Evolutionary conservation across 257 asterid species (phyloP), one percentile per base, ranked within the genome.

Genomic region (Linderniella brevidens): DNA sequence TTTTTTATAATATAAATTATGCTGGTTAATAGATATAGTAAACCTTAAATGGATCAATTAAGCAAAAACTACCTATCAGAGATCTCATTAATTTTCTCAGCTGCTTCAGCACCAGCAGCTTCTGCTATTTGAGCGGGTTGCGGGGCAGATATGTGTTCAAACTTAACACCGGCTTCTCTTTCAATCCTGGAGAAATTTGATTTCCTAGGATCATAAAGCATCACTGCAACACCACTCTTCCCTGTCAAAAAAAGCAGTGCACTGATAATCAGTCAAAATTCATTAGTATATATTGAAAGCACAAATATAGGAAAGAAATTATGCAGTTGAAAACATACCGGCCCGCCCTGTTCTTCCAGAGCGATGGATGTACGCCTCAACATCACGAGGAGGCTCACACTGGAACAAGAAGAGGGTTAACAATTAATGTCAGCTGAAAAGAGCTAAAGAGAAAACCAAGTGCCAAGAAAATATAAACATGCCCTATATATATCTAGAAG

Each of bases 321-420:
- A 25, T n/a, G n/a, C 32, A 72, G 41, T 41, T 62, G 42, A 13
- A 42, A 59, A 54, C 55, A 25, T 58, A 81, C 98, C 98, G 18
- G 99, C 99, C 65, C 99, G 72, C 35, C 99, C 99, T 13, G 99
- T 90, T 55, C 99, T 69, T 55, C 99, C 99, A 71, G 99, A 90
- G 13, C 99, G 80, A 75, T 90, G 99, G 64, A 90, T 90, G 70
- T 90, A 90, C 41, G 86, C 96, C 68, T 85, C 99, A 11, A 85
- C 99, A 55, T 85, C 94, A 54, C 80, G 83, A 20, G 99, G 95
- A 4, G 99, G 96, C 65, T 90, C 99, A 62, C 96, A 90, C 98
- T 88, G 37, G 49, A 64, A 38, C 52, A 66, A 10, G 54, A 45
- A 17, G 41, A 42, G 52, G 3, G 6, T 6, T 25, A 9, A 13